A percentile compares a stretch with the other conserved stretches of the same genome.
Evolutionary conservation across 169 alveolate species (phyloP).

Genomic region (Plasmodium sp.): DNA sequence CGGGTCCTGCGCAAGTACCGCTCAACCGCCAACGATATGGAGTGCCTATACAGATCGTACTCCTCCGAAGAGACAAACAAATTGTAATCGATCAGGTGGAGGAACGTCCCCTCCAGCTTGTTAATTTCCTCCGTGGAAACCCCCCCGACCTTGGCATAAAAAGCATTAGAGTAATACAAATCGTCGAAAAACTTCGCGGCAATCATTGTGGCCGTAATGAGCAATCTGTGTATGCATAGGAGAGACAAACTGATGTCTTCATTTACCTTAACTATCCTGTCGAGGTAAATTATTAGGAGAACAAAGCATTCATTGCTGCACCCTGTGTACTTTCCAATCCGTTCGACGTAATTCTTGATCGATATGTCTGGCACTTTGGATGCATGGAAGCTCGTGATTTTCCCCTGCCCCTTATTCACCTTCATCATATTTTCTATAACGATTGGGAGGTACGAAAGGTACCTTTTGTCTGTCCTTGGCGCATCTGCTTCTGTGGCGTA

Average conservation of each 20-base stretch:
- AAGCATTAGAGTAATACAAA: conserved; percentile 90
- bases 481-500: conserved; percentile 24
- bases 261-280: conserved; percentile 83
- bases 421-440: conserved; percentile 38
- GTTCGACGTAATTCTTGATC: conserved; percentile 84
- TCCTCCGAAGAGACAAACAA: conserved; percentile 90
- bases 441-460: conserved; percentile 28
- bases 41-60: conserved; percentile 87
- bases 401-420: conserved; percentile 49
- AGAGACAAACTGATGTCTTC: conserved; percentile 83
- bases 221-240: conserved; percentile 90
- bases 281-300: conserved; percentile 87
- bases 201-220: conserved; percentile 91
- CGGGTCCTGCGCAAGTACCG: conserved; percentile 17
- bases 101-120: conserved; percentile 90
- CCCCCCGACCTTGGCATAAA: conserved; percentile 95
- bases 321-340: conserved; percentile 91
- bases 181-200: conserved; percentile 96
- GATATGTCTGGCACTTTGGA: conserved; percentile 90
- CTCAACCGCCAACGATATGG: conserved; percentile 81
- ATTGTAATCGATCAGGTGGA: conserved; percentile 87
- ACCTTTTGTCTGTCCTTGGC: conserved; percentile 43
- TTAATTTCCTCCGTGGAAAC: conserved; percentile 92
- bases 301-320: conserved; percentile 91
- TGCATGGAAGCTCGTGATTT: conserved; percentile 89